Percentiles rank a stretch among this genome's conserved stretches.
Evolutionary conservation across 345 rosid genomes (phyloP).

Genomic region (Microthlaspi erraticum): DNA sequence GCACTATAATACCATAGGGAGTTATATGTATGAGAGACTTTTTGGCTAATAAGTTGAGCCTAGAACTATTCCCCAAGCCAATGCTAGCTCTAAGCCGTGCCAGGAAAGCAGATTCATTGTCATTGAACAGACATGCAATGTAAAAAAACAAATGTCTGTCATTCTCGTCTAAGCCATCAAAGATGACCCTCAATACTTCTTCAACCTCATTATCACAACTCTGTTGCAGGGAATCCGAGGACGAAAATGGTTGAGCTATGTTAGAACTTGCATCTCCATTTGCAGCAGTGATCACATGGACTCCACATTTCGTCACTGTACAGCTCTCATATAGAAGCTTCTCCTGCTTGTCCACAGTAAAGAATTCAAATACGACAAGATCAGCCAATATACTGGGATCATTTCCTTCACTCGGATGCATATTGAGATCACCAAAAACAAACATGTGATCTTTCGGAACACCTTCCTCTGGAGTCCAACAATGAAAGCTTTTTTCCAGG

Average conservation of each 20-base stretch:
- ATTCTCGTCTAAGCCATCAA: background rate
- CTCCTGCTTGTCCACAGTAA: background rate
- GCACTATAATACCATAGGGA: background rate
- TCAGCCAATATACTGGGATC: slow-evolving; percentile 8
- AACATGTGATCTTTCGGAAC: slow-evolving; percentile 10
- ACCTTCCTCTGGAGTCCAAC: slow-evolving; percentile 9
- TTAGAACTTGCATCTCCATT: background rate
- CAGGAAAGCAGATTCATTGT: slow-evolving; percentile 2
- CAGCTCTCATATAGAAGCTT: background rate
- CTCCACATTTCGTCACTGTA: slow-evolving; percentile 13
- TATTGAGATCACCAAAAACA: slow-evolving; percentile 17
- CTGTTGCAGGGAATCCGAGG: background rate
- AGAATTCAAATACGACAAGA: slow-evolving; percentile 15
- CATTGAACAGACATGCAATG: slow-evolving; percentile 15
- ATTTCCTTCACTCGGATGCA: background rate
- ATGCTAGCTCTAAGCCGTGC: background rate
- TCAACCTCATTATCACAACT: background rate
- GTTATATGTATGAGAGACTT: slow-evolving; percentile 21
- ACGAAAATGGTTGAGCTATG: background rate
- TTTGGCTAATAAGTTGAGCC: slow-evolving; percentile 2
- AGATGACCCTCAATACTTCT: background rate
- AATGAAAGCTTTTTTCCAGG: background rate
- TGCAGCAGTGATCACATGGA: slow-evolving; percentile 1
- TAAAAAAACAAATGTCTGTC: slow-evolving; percentile 7
- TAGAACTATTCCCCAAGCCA: slow-evolving; percentile 4